A percentile compares a stretch with the other conserved stretches of the same genome.
These are phyloP conservation scores for Colletotrichum abscissum DNA, from an alignment of 2,329 filamentous ascomycete genomes.

Conservation along the genomic window DNA sequence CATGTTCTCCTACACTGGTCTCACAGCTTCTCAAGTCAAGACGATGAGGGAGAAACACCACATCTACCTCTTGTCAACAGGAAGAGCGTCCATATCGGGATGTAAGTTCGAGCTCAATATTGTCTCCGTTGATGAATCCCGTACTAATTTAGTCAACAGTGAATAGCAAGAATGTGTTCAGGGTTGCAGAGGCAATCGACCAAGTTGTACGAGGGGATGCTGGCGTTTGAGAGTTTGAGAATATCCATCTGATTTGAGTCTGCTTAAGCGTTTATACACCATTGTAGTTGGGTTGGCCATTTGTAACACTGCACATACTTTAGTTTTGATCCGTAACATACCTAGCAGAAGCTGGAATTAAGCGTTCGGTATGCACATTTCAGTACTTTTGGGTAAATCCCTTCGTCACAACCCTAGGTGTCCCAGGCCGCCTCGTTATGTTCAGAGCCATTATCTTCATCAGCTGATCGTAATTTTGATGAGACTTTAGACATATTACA, in stretches of 20 bases:
- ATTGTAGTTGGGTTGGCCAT: background rate
- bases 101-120: background rate
- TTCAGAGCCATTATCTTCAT: too few species aligned
- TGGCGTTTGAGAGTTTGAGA: background rate
- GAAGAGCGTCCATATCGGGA: background rate
- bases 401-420: too few species aligned
- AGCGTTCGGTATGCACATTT: background rate
- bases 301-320: background rate
- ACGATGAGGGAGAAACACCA: background rate
- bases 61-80: background rate
- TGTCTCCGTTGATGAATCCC: background rate
- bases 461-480: too few species aligned
- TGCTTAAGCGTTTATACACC: background rate
- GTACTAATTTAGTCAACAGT: background rate
- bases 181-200: background rate
- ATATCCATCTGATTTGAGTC: background rate
- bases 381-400: background rate
- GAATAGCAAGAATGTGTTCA: background rate
- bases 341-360: background rate
- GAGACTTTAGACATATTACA: background rate
- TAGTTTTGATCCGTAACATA: background rate
- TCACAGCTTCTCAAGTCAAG: constrained; percentile 40
- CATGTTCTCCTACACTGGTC: constrained; percentile 57
- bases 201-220: background rate
- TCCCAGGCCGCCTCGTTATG: too few species aligned